Evolutionary conservation across 169 alveolate genomes (phyloP).

Genomic region (Babesia ovata): DNA sequence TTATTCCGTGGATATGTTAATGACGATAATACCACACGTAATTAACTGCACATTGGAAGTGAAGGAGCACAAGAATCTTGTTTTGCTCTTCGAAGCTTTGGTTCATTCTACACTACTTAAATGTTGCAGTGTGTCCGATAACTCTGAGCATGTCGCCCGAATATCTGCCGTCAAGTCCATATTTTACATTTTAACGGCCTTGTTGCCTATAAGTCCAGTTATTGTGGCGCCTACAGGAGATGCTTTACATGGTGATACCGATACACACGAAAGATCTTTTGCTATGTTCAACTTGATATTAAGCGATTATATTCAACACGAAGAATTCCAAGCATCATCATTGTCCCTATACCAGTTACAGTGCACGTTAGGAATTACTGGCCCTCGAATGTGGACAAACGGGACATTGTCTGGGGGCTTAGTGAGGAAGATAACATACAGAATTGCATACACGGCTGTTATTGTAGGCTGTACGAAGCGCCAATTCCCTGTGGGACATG

Average conservation of each 20-base stretch:
- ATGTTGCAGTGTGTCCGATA: slow-evolving; percentile 45
- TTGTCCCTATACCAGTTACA: slow-evolving; percentile 23
- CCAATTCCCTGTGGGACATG: slow-evolving; percentile 15
- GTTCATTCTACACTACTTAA: slow-evolving; percentile 21
- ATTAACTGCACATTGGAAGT: slow-evolving; percentile 4
- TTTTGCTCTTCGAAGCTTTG: slow-evolving; percentile 6
- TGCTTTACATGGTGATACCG: background rate
- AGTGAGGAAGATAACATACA: background rate
- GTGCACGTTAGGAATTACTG: background rate
- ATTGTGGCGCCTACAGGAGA: background rate
- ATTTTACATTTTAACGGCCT: slow-evolving; percentile 1
- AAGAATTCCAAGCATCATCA: slow-evolving; percentile 24
- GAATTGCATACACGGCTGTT: background rate
- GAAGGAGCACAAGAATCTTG: slow-evolving; percentile 1
- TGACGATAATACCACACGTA: slow-evolving; percentile 1
- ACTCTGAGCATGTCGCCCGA: slow-evolving; percentile 13
- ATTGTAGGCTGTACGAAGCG: slow-evolving; percentile 21
- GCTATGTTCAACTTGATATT: background rate
- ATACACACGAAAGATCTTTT: background rate
- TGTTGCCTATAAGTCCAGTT: slow-evolving; percentile 34
- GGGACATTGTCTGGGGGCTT: background rate
- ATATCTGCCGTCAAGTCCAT: slow-evolving; percentile 1
- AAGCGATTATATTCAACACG: slow-evolving; percentile 19
- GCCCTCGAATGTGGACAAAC: background rate
- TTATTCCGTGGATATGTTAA: slow-evolving; percentile 25